These are phyloP conservation scores for Hymenoscyphus linearis DNA, from an alignment of 2,329 filamentous ascomycete genomes.

Conservation along the genomic window DNA sequence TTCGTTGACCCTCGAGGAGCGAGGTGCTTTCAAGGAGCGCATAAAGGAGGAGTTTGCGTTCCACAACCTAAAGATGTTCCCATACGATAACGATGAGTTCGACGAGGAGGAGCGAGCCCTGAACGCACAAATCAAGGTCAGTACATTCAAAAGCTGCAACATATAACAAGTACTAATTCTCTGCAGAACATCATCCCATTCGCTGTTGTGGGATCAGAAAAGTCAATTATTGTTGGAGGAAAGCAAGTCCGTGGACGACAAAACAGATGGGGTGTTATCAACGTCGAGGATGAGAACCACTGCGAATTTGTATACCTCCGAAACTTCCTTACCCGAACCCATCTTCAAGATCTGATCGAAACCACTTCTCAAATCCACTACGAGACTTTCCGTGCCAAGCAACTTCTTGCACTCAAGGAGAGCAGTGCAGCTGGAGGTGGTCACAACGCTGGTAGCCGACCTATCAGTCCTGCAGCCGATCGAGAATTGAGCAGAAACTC, in stretches of 20 bases:
- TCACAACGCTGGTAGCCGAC: constrained; percentile 66
- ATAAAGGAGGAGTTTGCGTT: constrained; percentile 99
- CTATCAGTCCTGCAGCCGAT: constrained; percentile 92
- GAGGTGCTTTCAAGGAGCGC: constrained; percentile 92
- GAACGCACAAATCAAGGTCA: constrained; percentile 95
- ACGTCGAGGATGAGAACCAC: constrained; percentile 98
- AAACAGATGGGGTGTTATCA: constrained; percentile 99
- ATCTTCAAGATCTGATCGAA: constrained; percentile 97
- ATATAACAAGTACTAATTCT: not conserved
- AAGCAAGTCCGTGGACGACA: constrained; percentile 96
- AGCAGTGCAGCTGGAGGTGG: constrained; percentile 69
- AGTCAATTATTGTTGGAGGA: constrained; percentile 94
- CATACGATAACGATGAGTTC: constrained; percentile 98
- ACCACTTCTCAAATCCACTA: constrained; percentile 99
- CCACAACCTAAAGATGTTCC: constrained; percentile 99
- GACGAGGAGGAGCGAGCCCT: constrained; percentile 92
- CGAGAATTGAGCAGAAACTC: constrained; percentile 95
- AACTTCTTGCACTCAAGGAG: constrained; percentile 95
- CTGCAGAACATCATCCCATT: constrained; percentile 85
- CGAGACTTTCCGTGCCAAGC: constrained; percentile 99
- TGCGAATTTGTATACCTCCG: constrained; percentile 99
- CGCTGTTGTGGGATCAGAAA: constrained; percentile 95
- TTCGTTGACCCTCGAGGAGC: constrained; percentile 91
- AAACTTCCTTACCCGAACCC: constrained; percentile 97
- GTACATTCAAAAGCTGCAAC: constrained; percentile 17